phyloP scores from a whole-genome alignment of 1,284 basidiomycete genomes.

The Afroboletus lepidellus region DNA sequence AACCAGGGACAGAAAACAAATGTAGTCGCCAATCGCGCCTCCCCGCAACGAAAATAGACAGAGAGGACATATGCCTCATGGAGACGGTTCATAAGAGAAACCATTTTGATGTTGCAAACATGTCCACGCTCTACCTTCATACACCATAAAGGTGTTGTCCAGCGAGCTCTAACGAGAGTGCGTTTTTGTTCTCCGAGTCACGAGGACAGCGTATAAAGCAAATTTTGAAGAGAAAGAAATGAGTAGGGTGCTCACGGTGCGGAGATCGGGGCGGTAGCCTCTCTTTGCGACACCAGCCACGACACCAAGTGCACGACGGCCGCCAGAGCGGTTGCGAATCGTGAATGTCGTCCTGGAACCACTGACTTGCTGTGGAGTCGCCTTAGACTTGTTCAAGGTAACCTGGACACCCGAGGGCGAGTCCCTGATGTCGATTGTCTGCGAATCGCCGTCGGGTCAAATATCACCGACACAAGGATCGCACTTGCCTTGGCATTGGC shows the following conservation, averaged over 20 bases:
- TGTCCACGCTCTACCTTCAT: slow-evolving; percentile 87
- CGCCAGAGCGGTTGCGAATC: slow-evolving; percentile 72
- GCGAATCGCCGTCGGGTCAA: slow-evolving; percentile 2
- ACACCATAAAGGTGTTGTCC: slow-evolving; percentile 55
- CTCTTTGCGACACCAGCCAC: slow-evolving; percentile 65
- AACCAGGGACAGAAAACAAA: slow-evolving; percentile 15
- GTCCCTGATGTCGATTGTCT: slow-evolving; percentile 71
- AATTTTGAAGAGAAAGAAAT: background rate
- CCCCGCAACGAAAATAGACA: slow-evolving; percentile 13
- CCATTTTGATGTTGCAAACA: slow-evolving; percentile 68
- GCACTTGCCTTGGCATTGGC: slow-evolving; percentile 73
- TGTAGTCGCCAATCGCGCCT: slow-evolving; percentile 27
- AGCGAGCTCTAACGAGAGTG: slow-evolving; percentile 77
- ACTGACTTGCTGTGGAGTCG: slow-evolving; percentile 54
- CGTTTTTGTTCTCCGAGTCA: slow-evolving; percentile 34
- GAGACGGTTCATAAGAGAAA: slow-evolving; percentile 25
- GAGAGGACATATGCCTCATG: slow-evolving; percentile 19
- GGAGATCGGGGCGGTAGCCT: slow-evolving; percentile 83
- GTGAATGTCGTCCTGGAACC: slow-evolving; percentile 47
- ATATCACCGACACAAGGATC: background rate
- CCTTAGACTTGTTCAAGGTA: slow-evolving; percentile 67
- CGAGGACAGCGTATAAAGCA: too few relatives aligned
- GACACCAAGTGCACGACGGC: slow-evolving; percentile 74
- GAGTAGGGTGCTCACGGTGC: slow-evolving; percentile 56
- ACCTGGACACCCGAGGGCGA: slow-evolving; percentile 63